Base-by-base conservation (phyloP, 345 rosid genomes). In the Brassica incana region DNA sequence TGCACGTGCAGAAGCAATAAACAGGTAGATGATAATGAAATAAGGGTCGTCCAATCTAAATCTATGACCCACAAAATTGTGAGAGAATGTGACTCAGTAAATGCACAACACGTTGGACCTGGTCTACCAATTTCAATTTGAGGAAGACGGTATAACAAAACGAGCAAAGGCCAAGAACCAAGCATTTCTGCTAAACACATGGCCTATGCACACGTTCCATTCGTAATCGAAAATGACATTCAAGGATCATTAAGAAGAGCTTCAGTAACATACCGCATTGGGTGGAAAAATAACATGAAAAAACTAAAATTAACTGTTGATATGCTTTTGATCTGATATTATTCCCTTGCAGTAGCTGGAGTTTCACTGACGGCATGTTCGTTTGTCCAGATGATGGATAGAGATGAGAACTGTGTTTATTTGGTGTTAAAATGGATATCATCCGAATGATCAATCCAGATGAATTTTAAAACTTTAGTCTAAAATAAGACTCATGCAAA, bases 61-160 rank as follows among this genome's bases (percentile, higher is more conserved):
- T 75, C 64, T 66, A 67, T 76, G 83, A 56, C 83, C 83, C 80
- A 80, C 83, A 80, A 80, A 80, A 79, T 59, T 73, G 81, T 71
- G 48, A 71, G 81, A 71, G 48, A 67, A 61, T 73, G 60, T 50
- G 83, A 75, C 71, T 80, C 33, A 50, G 48, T 63, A 16, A 74
- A 80, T 75, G 75, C 75, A 74, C 58, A 79, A 62, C 65, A 75
- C 71, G 14, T 52, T 74, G 71, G 79, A 63, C 75, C 36, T 80
- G 71, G 75, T 74, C 83, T 79, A 79, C 70, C 63, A 50, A 33
- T 33, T 52, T 79, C 61, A 61, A 8, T 56, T 78, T 30, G 15
- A 72, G 14, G 35, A 60, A 40, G 40, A 43, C 69, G 59, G 20
- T 29, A 15, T 4, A 38, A 66, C 33, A 45, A 45, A 45, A 65